Conservation (phyloP, 1,139 yeast species). For the Yamadazyma siamensis region DNA sequence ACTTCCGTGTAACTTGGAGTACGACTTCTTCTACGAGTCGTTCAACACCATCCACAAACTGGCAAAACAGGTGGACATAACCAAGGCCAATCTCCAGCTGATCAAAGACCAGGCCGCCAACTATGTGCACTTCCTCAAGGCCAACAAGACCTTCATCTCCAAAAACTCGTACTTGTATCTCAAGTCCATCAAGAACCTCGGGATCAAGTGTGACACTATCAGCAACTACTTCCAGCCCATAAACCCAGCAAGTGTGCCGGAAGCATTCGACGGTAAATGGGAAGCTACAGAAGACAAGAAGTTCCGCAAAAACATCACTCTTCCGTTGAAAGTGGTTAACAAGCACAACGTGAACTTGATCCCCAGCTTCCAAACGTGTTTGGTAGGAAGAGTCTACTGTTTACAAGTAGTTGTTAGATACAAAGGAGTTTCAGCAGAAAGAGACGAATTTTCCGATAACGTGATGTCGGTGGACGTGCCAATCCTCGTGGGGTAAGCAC, state of each 20-base stretch:
- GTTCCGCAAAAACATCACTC: slow-evolving; percentile 27
- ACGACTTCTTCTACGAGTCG: slow-evolving; percentile 41
- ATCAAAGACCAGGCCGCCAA: slow-evolving; percentile 34
- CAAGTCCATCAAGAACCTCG: slow-evolving; percentile 37
- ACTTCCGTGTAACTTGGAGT: slow-evolving; percentile 36
- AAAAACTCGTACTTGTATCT: slow-evolving; percentile 35
- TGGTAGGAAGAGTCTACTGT: slow-evolving; percentile 42
- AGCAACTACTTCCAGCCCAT: slow-evolving; percentile 33
- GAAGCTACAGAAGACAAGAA: slow-evolving; percentile 17
- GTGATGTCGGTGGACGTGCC: slow-evolving; percentile 40
- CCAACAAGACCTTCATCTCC: slow-evolving; percentile 30
- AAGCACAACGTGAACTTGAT: slow-evolving; percentile 38
- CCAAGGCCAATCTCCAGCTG: slow-evolving; percentile 33
- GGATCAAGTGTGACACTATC: slow-evolving; percentile 41
- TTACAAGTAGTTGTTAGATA: slow-evolving; percentile 37
- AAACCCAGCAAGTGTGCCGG: slow-evolving; percentile 20
- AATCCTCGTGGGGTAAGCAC: slow-evolving; percentile 33
- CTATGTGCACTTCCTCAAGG: slow-evolving; percentile 34
- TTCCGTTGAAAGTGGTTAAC: slow-evolving; percentile 33
- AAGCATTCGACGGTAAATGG: slow-evolving; percentile 28
- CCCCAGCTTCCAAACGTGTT: slow-evolving; percentile 44
- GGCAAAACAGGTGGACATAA: slow-evolving; percentile 28
- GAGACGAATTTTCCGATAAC: slow-evolving; percentile 34
- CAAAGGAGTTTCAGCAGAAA: slow-evolving; percentile 37
- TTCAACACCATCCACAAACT: slow-evolving; percentile 16